Percentiles rank a stretch among this genome's conserved stretches.
Conservation (phyloP, 1,284 basidiomycete genomes). For the Pseudozyma sp. region DNA sequence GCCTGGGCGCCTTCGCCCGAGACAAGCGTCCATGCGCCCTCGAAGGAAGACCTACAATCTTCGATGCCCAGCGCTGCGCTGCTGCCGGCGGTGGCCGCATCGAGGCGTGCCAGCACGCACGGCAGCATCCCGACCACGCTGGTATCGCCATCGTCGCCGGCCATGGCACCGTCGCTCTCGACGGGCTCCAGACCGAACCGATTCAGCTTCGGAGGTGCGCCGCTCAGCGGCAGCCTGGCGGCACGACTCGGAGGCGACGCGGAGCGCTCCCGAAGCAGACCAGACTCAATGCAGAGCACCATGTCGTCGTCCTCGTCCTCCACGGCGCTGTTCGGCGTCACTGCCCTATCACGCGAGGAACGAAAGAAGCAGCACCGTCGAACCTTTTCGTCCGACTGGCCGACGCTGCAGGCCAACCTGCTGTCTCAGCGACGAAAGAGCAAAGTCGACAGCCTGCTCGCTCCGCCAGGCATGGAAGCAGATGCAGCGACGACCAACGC, state of each 20-base stretch:
- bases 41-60: background rate
- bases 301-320: conserved; percentile 29
- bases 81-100: background rate
- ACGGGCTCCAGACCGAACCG: conserved; percentile 19
- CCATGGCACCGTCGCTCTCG: conserved; percentile 36
- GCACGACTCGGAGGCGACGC: conserved; percentile 13
- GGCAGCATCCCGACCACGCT: conserved; percentile 2
- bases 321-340: conserved; percentile 41
- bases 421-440: conserved; percentile 28
- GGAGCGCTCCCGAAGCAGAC: conserved; percentile 14
- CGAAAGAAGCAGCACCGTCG: conserved; percentile 51
- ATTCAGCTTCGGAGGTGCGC: conserved; percentile 29
- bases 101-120: conserved; percentile 4
- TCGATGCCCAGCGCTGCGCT: background rate
- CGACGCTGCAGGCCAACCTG: conserved; percentile 36
- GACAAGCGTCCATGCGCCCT: background rate
- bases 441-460: conserved; percentile 14
- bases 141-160: conserved; percentile 17
- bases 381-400: conserved; percentile 54
- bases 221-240: conserved; percentile 13
- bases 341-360: conserved; percentile 39
- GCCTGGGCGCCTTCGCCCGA: conserved; percentile 9
- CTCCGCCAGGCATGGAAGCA: background rate
- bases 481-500: background rate
- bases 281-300: conserved; percentile 41